Evolutionary conservation across 345 rosid species (phyloP).

Genomic region (Physaria fendleri): DNA sequence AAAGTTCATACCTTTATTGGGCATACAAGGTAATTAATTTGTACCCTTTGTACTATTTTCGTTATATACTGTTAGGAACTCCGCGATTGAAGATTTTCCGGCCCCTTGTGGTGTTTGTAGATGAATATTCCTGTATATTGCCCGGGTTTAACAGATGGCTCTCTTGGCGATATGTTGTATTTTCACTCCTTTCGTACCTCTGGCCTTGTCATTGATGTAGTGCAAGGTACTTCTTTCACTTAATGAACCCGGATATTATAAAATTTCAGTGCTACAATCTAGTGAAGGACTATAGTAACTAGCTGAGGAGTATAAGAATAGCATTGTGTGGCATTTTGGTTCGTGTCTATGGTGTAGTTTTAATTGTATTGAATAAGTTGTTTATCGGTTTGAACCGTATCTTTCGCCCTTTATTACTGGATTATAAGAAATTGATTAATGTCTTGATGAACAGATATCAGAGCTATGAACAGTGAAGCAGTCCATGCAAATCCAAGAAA

Average conservation of each 20-base stretch:
- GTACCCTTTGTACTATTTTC: background rate
- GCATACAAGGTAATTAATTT: slow-evolving; percentile 60
- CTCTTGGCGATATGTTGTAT: slow-evolving; percentile 91
- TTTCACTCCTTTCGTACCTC: slow-evolving; percentile 69
- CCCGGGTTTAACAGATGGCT: slow-evolving; percentile 93
- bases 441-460: slow-evolving; percentile 50
- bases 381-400: background rate
- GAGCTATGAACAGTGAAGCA: slow-evolving; percentile 77
- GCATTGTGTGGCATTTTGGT: background rate
- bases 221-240: slow-evolving; percentile 48
- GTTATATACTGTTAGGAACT: background rate
- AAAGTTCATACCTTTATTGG: slow-evolving; percentile 88
- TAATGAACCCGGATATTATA: background rate
- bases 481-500: slow-evolving; percentile 77
- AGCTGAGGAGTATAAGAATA: background rate
- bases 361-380: background rate
- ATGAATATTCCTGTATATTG: slow-evolving; percentile 88
- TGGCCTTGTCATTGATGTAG: slow-evolving; percentile 55
- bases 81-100: background rate
- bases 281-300: background rate
- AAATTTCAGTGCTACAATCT: background rate
- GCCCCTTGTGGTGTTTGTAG: slow-evolving; percentile 38
- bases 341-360: background rate
- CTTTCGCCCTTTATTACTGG: background rate
- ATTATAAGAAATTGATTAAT: background rate